Percentiles rank a stretch among this genome's conserved stretches.
Conservation (phyloP, 2,329 filamentous ascomycete species). For the Aspergillus ruber region DNA sequence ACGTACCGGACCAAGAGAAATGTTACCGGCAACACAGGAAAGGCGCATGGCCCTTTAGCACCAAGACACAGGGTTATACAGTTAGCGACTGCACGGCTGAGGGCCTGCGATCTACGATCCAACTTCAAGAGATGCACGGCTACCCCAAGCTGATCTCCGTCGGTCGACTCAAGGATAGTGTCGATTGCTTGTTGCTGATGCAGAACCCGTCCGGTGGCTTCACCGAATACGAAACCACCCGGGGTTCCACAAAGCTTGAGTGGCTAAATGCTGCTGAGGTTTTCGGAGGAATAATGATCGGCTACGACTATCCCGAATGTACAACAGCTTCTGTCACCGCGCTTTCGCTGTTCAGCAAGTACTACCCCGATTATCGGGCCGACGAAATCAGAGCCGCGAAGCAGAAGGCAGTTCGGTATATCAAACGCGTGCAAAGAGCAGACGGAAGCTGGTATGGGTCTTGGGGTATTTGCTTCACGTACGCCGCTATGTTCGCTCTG, state of each 20-base stretch:
- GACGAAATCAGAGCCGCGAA: slow-evolving; percentile 70
- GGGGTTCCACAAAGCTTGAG: slow-evolving; percentile 73
- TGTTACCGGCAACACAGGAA: slow-evolving; percentile 89
- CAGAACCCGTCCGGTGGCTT: slow-evolving; percentile 83
- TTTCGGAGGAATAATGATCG: slow-evolving; percentile 95
- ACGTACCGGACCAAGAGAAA: slow-evolving; percentile 66
- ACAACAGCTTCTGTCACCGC: slow-evolving; percentile 91
- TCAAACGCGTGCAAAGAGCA: slow-evolving; percentile 66
- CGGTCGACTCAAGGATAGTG: slow-evolving; percentile 73
- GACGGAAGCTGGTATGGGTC: slow-evolving; percentile 97
- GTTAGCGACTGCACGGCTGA: slow-evolving; percentile 94
- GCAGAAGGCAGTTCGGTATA: slow-evolving; percentile 68
- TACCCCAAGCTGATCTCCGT: slow-evolving; percentile 71
- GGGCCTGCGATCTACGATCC: slow-evolving; percentile 76
- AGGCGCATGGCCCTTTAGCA: slow-evolving; percentile 95
- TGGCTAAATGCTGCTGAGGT: slow-evolving; percentile 92
- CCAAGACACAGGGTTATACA: slow-evolving; percentile 82
- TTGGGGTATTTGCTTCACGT: slow-evolving; percentile 98
- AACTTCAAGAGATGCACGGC: slow-evolving; percentile 70
- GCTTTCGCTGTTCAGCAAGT: slow-evolving; percentile 70
- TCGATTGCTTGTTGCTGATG: slow-evolving; percentile 86
- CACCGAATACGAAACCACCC: slow-evolving; percentile 79
- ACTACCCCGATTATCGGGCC: slow-evolving; percentile 73
- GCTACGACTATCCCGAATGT: slow-evolving; percentile 97
- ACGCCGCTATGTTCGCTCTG: slow-evolving; percentile 92